A percentile compares a stretch with the other conserved stretches of the same genome.
These are phyloP conservation scores for Thalassiosira exigua DNA, from an alignment of 352 stramenopile species.

Conservation along the genomic window DNA sequence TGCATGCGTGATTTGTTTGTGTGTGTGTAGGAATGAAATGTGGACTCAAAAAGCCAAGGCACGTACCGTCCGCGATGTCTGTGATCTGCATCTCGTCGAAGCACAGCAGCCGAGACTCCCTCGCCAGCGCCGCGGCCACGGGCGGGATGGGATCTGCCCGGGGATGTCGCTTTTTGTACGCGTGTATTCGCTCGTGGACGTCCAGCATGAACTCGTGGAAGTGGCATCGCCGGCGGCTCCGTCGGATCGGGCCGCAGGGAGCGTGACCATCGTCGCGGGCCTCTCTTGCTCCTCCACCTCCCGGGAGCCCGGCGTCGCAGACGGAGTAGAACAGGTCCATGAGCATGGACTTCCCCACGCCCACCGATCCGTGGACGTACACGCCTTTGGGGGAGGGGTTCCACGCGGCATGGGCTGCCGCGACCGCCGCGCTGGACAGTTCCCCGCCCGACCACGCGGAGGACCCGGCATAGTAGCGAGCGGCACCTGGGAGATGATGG, in stretches of 20 bases:
- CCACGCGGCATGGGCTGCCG: no score
- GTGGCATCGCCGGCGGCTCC: slow-evolving; percentile 91
- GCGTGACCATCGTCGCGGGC: no score
- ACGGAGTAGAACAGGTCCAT: slow-evolving; percentile 95
- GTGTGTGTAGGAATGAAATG: no score
- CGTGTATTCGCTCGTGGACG: slow-evolving; percentile 92
- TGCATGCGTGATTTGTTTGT: no score
- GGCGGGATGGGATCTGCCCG: slow-evolving; percentile 84
- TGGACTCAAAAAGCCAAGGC: no score
- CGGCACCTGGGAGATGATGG: no score
- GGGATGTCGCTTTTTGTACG: slow-evolving; percentile 89
- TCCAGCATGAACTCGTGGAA: slow-evolving; percentile 98
- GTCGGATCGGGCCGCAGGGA: no score
- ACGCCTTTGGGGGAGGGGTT: slow-evolving; percentile 88
- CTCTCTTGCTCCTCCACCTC: not conserved
- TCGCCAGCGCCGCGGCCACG: slow-evolving; percentile 89
- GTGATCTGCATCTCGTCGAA: slow-evolving; percentile 99
- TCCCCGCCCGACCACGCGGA: no score
- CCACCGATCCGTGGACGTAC: slow-evolving; percentile 94
- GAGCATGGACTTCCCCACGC: slow-evolving; percentile 96
- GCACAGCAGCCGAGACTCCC: slow-evolving; percentile 91
- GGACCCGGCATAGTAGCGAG: no score
- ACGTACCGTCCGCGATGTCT: slow-evolving; percentile 96
- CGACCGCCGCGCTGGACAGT: no score
- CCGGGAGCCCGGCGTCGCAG: no score